Base-by-base conservation (phyloP, 139 green algal species). In the Coccomyxa sp. region DNA sequence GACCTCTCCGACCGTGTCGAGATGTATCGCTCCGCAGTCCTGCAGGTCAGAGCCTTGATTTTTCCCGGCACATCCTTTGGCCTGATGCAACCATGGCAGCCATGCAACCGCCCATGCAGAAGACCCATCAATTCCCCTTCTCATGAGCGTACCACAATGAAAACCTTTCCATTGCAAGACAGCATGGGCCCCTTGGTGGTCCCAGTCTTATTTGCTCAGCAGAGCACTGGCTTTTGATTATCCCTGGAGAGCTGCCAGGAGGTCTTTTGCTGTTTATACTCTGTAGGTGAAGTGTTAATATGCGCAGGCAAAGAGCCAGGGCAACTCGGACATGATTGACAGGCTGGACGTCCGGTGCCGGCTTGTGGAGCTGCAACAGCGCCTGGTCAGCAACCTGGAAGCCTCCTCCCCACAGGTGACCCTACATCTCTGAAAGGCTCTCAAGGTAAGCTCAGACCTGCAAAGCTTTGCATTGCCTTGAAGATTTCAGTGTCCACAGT, bases 261-360 rank as follows among this genome's bases (percentile, higher is more conserved):
- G n/a, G n/a, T n/a, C n/a, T n/a, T n/a, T n/a, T n/a, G n/a, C n/a
- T n/a, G n/a, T n/a, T n/a, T n/a, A n/a, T n/a, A n/a, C n/a, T n/a
- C n/a, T n/a, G n/a, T n/a, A n/a, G n/a, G n/a, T n/a, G n/a, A n/a
- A n/a, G n/a, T n/a, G n/a, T n/a, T n/a, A n/a, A n/a, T n/a, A n/a
- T n/a, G n/a, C n/a, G 33, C 87, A 93, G 83, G 90, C 91, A 35
- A 86, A 86, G 64, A 90, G 79, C 68, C 83, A 81, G 1, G 89
- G 91, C 12, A 86, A 93, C 33, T 74, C 83, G 39, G 72, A 77
- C 24, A 72, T 91, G 73, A 80, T 89, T 16, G 82, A 90, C 50
- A 78, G 81, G 8, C 82, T 93, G 70, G 79, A 89, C 58, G 84
- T 71, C 44, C 88, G 90, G 68, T 76, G 75, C 7, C 75, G 79